Base-by-base conservation (phyloP, 257 asterid genomes). In the Solanum tarapatanum region DNA sequence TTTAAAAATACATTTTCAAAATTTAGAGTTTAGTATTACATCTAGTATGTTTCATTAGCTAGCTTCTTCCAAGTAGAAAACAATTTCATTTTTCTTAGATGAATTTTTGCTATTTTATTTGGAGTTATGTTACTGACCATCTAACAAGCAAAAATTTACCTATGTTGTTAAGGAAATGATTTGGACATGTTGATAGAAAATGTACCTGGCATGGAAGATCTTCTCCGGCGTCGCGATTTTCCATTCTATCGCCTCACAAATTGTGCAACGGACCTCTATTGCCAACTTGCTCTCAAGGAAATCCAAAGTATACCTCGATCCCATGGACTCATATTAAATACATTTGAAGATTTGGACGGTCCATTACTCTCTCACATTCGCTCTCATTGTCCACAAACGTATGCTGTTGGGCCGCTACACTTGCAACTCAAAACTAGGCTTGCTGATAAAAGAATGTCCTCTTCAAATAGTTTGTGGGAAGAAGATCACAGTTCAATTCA, bases 331-430 rank as follows among this genome's bases (percentile, higher is more conserved):
- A 91, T 91, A 21, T n/a, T 89, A 45, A 91, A 91, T 89, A 88
- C 93, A 10, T 89, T 91, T 23, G 89, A 89, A 80, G 92, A 89
- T 9, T 76, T 91, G 14, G 93, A 91, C 21, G 90, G 88, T n/a
- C 88, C 91, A 2, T 39, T 7, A 26, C 39, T 89, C 4, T 72
- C 84, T 35, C 86, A 60, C 16, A 85, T 91, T 17, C 92, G 91
- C 2, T 84, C 85, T 70, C 75, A 69, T 21, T 43, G 86, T n/a
- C 90, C 93, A 3, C 82, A 87, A 51, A 41, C 88, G 1, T 91
- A 87, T 82, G 62, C 89, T n/a, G 74, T 91, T n/a, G 92, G 93
- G 8, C 92, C 92, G 1, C 82, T 72, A 30, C 93, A 91, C 62
- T 86, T 28, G 19, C 92, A 48, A 37, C 90, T 87, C 12, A 73